Base-by-base conservation (phyloP, 805 yeast species). In the Monosporozyma aerobia region DNA sequence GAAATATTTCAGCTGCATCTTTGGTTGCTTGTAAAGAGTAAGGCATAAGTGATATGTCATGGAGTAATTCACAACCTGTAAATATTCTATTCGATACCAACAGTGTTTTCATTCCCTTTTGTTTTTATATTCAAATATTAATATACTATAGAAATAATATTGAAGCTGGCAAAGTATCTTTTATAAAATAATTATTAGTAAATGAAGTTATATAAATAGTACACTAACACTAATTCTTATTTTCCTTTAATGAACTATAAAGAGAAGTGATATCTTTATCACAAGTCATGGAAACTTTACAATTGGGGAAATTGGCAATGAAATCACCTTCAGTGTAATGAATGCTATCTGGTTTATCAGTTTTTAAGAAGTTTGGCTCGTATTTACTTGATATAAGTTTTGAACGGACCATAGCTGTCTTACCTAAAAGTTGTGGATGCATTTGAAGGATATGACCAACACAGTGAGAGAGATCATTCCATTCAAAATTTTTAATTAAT, bases 391-490 rank as follows among this genome's bases (percentile, higher is more conserved):
- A 79, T 44, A 85, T 75, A 9, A 78, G 69, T 61, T 81, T 77
- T 45, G 82, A 76, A 11, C 89, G 87, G 1, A 94, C 79, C 14
- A 92, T 67, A 0, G 89, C 85, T 3, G 94, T 75, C 62, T 81
- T 85, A 51, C 85, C 77, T 58, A 94, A 74, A 29, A 86, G 71
- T 30, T 78, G 80, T 11, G 97, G 96, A 65, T 92, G 99, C 99
- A 98, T 94, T 69, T 89, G 97, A 59, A 90, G 73, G 46, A 90
- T 74, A 65, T 94, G 98, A n/a, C 87, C 78, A 44, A 92, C 81
- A 5, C 82, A 85, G 51, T 78, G 77, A 49, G 68, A 67, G 37
- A 65, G 57, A 53, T 77, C 77, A 11, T 51, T 49, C 69, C 70
- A 68, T n/a, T 69, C 69, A 69, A 85, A 89, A 49, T 77, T 75